Base-by-base conservation (phyloP, 2,329 filamentous ascomycete species). In the Alternaria solani region DNA sequence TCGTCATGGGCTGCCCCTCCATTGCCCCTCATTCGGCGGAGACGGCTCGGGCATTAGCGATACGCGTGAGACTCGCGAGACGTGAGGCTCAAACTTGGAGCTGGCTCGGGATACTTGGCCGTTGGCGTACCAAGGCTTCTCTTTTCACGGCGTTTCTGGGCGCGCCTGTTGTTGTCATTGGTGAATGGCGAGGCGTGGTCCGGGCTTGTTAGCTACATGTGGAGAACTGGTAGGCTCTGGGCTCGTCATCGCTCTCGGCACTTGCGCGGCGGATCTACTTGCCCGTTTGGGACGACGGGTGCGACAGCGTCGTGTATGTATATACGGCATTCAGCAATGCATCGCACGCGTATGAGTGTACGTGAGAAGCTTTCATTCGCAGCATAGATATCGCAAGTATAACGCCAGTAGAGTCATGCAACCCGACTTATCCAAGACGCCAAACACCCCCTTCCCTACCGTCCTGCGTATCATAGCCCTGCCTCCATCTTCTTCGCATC, bases 41-140 rank as follows among this genome's bases (percentile, higher is more conserved):
- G 55, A 48, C 65, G 59, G 55, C 48, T 67, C 69, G 67, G 67
- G 63, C 51, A 3, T 34, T 61, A 18, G 39, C 42, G 20, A 23
- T 51, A 69, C 71, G 69, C 72, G 61, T 61, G 28, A 68, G 54
- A 20, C 70, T 71, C 71, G 70, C 71, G 38, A 55, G 38, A 55
- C 61, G 55, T 66, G 63, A 69, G 69, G 68, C 68, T 66, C 61
- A 68, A 69, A 61, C 61, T 74, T 69, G 71, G 63, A 38, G 39
- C 49, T 55, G 53, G 57, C 62, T 71, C 69, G 69, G 67, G 61
- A 25, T 25, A 25, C 20, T 23, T 23, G 2, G 20, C 20, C 20
- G 20, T 23, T 23, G 20, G 20, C 20, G 20, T 23, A 23, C 20
- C 20, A 23, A 23, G 20, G 20, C 20, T 4, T 23, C 4, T 23